Evolutionary conservation across 1,284 basidiomycete genomes (phyloP).

Genomic region (Moesziomyces parantarcticus): DNA sequence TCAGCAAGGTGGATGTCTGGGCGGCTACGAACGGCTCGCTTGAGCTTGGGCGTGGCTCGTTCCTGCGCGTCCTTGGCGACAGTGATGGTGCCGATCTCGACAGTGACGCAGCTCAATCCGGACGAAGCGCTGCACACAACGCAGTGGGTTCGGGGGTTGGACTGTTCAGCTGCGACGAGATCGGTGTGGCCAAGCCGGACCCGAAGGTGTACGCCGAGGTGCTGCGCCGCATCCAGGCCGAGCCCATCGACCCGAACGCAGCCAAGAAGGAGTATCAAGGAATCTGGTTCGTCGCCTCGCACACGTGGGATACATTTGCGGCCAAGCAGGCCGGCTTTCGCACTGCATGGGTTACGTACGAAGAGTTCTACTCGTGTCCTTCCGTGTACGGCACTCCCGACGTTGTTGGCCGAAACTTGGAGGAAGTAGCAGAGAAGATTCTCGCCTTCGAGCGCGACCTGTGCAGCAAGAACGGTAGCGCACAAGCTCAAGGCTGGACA

Average conservation of each 20-base stretch:
- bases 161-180: conserved; percentile 59
- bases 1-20: conserved; percentile 50
- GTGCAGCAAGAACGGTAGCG: neutral
- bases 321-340: conserved; percentile 52
- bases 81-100: conserved; percentile 43
- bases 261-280: conserved; percentile 41
- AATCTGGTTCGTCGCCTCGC: conserved; percentile 60
- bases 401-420: conserved; percentile 48
- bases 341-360: conserved; percentile 60
- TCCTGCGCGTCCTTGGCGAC: conserved; percentile 39
- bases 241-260: conserved; percentile 25
- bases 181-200: conserved; percentile 56
- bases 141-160: conserved; percentile 40
- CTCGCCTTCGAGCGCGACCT: conserved; percentile 45
- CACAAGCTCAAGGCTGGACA: conserved; percentile 21
- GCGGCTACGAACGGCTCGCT: conserved; percentile 58
- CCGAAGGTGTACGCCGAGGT: conserved; percentile 54
- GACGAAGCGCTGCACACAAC: conserved; percentile 12
- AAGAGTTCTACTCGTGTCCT: conserved; percentile 50
- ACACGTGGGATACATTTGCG: conserved; percentile 50
- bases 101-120: conserved; percentile 25
- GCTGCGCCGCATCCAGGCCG: conserved; percentile 23
- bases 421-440: conserved; percentile 51
- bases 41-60: conserved; percentile 35
- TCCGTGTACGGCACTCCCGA: conserved; percentile 55